phyloP scores from a whole-genome alignment of 2,329 filamentous ascomycete genomes.

The Thermomyces lanuginosus region DNA sequence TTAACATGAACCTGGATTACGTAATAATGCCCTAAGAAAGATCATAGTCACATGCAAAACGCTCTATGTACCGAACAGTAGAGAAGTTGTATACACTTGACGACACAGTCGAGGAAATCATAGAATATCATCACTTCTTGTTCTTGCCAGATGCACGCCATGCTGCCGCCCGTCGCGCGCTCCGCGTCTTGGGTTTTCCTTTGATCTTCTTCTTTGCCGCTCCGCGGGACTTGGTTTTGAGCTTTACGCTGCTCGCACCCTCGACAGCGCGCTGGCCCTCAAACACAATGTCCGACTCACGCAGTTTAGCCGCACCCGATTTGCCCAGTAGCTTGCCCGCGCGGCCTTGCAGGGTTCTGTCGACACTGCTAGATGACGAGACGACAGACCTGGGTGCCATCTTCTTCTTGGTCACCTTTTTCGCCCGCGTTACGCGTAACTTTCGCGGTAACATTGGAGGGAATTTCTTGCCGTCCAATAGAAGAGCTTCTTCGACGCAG shows the following conservation, averaged over 20 bases:
- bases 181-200: slow-evolving; percentile 27
- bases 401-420: slow-evolving; percentile 41
- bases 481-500: slow-evolving; percentile 74
- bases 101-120: too few species aligned
- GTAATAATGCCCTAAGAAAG: too few species aligned
- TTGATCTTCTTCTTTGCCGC: too few species aligned
- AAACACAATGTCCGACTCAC: slow-evolving; percentile 23
- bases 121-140: too few species aligned
- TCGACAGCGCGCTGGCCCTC: slow-evolving; percentile 28
- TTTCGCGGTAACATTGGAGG: slow-evolving; percentile 83
- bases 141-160: slow-evolving; percentile 25
- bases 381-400: slow-evolving; percentile 6
- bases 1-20: too few species aligned
- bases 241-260: slow-evolving; percentile 15
- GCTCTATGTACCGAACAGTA: too few species aligned
- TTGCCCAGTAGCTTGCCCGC: slow-evolving; percentile 23
- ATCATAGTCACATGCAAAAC: too few species aligned
- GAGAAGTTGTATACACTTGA: too few species aligned
- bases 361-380: slow-evolving; percentile 8
- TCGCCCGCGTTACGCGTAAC: slow-evolving; percentile 73
- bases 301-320: slow-evolving; percentile 23
- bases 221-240: slow-evolving; percentile 24
- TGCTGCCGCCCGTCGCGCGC: slow-evolving; percentile 26
- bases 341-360: slow-evolving; percentile 23
- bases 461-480: slow-evolving; percentile 80